Conservation (phyloP, 768 basidiomycete species). For the Psilocybe subaeruginosa region DNA sequence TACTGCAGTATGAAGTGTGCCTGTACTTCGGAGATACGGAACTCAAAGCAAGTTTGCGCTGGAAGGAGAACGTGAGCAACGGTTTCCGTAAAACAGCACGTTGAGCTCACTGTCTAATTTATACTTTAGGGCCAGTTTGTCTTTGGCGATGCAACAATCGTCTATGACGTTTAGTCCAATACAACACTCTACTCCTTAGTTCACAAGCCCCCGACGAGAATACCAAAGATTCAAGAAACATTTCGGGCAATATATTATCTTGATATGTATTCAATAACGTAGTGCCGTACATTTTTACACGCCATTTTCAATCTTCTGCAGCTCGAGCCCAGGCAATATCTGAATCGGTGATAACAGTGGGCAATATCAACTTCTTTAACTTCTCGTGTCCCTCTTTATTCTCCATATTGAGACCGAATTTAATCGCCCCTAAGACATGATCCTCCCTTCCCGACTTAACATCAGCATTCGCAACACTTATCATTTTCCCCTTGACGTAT, state of each 20-base stretch:
- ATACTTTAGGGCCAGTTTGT: background rate
- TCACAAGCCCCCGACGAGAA: too few relatives aligned
- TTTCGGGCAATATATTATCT: too few relatives aligned
- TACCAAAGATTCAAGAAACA: too few relatives aligned
- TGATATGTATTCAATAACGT: too few relatives aligned
- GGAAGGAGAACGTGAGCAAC: constrained; percentile 14
- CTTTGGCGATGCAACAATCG: constrained; percentile 11
- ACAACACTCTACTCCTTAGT: too few relatives aligned
- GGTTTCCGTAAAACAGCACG: background rate
- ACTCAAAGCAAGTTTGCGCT: constrained; percentile 11
- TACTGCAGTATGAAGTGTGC: constrained; percentile 18
- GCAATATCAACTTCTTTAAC: background rate
- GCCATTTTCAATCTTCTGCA: background rate
- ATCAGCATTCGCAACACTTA: constrained; percentile 4
- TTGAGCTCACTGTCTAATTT: background rate
- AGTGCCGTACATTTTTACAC: too few relatives aligned
- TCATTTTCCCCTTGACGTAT: background rate
- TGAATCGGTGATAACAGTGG: background rate
- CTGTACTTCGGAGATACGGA: constrained; percentile 17
- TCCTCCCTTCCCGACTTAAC: background rate
- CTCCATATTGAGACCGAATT: constrained; percentile 10
- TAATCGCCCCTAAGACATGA: constrained; percentile 9
- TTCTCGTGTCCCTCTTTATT: constrained; percentile 1
- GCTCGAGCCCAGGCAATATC: background rate
- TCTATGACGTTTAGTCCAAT: constrained; percentile 3